phyloP scores from a whole-genome alignment of 805 yeast species.

The Candida silvicultrix region DNA sequence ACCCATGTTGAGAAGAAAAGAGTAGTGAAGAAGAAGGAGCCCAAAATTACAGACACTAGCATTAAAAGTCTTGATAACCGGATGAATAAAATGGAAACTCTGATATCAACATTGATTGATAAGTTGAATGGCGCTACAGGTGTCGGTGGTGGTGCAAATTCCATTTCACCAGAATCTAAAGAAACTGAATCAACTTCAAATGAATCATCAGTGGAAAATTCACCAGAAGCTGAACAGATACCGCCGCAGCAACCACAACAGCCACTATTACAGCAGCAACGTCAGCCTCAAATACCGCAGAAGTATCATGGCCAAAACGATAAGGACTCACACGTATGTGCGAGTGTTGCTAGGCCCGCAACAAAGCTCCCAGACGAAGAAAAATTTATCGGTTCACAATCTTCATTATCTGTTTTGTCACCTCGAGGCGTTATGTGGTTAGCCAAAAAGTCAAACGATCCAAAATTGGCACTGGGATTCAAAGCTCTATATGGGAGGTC shows the following conservation, averaged over 20 bases:
- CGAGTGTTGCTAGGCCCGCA: no score
- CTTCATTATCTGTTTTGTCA: slow-evolving; percentile 32
- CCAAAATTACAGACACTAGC: background rate
- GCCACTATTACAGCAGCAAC: background rate
- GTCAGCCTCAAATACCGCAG: background rate
- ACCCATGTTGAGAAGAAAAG: slow-evolving; percentile 56
- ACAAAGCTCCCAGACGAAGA: slow-evolving; percentile 2
- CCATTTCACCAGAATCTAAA: slow-evolving; percentile 1
- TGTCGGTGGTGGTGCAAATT: background rate
- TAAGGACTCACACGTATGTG: no score
- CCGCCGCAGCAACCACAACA: no score
- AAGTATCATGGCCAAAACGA: background rate
- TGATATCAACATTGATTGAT: slow-evolving; percentile 23
- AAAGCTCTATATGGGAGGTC: slow-evolving; percentile 16
- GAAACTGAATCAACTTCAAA: background rate
- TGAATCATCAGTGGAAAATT: background rate
- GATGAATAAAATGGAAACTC: slow-evolving; percentile 27
- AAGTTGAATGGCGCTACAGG: slow-evolving; percentile 9
- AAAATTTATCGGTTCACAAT: slow-evolving; percentile 18
- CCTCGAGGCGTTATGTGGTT: slow-evolving; percentile 36
- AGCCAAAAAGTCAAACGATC: slow-evolving; percentile 14
- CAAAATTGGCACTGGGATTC: slow-evolving; percentile 15
- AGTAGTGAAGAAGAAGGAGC: slow-evolving; percentile 10
- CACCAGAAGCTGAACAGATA: background rate
- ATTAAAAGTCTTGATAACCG: slow-evolving; percentile 20